A percentile compares a stretch with the other conserved stretches of the same genome.
Conservation (phyloP, 495 filamentous ascomycete genomes). For the Mytilinidion resinicola region DNA sequence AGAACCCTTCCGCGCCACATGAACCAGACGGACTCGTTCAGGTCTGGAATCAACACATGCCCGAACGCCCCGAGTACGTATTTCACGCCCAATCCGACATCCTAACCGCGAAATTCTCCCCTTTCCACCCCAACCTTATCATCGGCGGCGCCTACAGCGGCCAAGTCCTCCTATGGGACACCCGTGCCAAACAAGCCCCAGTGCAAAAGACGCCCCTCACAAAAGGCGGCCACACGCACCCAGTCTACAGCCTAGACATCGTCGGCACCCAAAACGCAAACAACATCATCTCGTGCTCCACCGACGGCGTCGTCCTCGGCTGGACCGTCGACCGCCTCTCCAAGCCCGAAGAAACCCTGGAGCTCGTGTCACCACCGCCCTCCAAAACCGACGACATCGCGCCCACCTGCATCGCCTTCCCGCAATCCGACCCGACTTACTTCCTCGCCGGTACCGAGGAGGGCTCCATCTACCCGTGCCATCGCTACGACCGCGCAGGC, state of each 20-base stretch:
- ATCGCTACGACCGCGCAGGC: slow-evolving; percentile 92
- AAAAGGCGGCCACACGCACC: slow-evolving; percentile 88
- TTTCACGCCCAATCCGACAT: slow-evolving; percentile 97
- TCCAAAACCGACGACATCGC: slow-evolving; percentile 89
- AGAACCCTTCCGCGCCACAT: slow-evolving; percentile 89
- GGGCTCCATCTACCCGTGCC: slow-evolving; percentile 90
- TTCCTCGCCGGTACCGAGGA: slow-evolving; percentile 97
- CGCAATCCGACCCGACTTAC: slow-evolving; percentile 89
- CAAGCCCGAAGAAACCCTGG: slow-evolving; percentile 86
- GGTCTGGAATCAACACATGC: slow-evolving; percentile 94
- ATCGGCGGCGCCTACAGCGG: slow-evolving; percentile 92
- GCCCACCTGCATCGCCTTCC: slow-evolving; percentile 97
- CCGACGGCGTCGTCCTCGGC: slow-evolving; percentile 91
- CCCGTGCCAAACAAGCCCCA: slow-evolving; percentile 69
- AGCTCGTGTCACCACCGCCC: slow-evolving; percentile 76
- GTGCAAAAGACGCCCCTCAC: slow-evolving; percentile 95
- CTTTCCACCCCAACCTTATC: slow-evolving; percentile 92
- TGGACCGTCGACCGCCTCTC: slow-evolving; percentile 98
- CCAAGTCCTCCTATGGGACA: slow-evolving; percentile 98
- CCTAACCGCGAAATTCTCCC: slow-evolving; percentile 90
- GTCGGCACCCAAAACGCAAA: slow-evolving; percentile 98
- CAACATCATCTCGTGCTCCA: slow-evolving; percentile 93
- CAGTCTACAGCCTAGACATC: slow-evolving; percentile 90
- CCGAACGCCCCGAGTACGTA: slow-evolving; percentile 87
- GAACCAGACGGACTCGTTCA: slow-evolving; percentile 92